Base-by-base conservation (phyloP, 1,284 basidiomycete genomes). In the Rhodotorula glutinis region DNA sequence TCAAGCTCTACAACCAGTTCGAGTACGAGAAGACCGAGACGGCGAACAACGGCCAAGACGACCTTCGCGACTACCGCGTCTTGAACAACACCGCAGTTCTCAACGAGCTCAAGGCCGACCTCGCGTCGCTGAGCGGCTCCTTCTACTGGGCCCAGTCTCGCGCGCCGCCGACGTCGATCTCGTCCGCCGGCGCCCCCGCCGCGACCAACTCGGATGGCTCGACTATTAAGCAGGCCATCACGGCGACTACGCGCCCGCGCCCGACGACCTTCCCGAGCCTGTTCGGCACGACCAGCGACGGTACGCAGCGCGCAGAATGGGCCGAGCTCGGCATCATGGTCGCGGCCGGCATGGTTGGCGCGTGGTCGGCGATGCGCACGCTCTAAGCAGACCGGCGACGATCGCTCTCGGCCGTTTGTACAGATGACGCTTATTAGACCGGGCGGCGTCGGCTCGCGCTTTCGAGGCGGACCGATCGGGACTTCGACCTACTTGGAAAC, bases 1-100 rank as follows among this genome's bases (percentile, higher is more conserved):
- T 72, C 62, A 74, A 71, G 66, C 55, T 70, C 41, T 59, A 73
- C 68, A 76, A 74, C 73, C 71, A 74, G 49, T 76, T 76, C 69
- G 75, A 76, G 64, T 74, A 75, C 69, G 68, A 74, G 51, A 74
- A 76, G 67, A 38, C 29, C 51, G 75, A 76, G 60, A 66, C 65
- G 16, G 65, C 66, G 38, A 75, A 76, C 66, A 55, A 63, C 52
- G 69, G 69, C 30, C 33, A 52, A 4, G 19, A 62, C 33, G 75
- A 76, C 67, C 51, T 69, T 9, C 74, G 75, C 53, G 75, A 76
- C 63, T 76, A 70, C 67, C 71, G 75, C 53, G 46, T 76, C 21
- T 63, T 69, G 11, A 76, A 76, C 65, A 53, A 57, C 33, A 66
- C 74, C 4, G 63, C 11, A 4, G 67, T 74, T 27, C 56, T 63